phyloP scores from a whole-genome alignment of 805 yeast genomes.

The Hermanozyma aechmeae region DNA sequence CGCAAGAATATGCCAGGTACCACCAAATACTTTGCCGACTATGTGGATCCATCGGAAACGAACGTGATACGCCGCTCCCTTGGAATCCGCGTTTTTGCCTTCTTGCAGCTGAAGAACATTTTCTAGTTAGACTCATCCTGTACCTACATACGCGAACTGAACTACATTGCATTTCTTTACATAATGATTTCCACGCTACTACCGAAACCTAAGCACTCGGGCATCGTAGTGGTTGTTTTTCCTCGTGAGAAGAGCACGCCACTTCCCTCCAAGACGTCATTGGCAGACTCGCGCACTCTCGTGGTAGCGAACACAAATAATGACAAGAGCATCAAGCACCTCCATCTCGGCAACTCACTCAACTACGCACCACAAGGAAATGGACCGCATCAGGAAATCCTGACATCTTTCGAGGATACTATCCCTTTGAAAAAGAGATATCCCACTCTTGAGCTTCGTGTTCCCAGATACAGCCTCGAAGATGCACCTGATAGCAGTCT shows the following conservation, averaged over 20 bases:
- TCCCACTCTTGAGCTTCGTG: constrained; percentile 29
- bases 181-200: constrained; percentile 10
- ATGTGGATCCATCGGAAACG: constrained; percentile 6
- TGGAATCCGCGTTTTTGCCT: constrained; percentile 6
- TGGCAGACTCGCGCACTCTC: too few species aligned
- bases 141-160: background rate
- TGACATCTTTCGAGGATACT: constrained; percentile 45
- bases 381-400: constrained; percentile 18
- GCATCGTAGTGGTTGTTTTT: too few species aligned
- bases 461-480: constrained; percentile 31
- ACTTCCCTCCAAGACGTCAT: too few species aligned
- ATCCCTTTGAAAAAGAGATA: constrained; percentile 44
- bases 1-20: too few species aligned
- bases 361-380: background rate
- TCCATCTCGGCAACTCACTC: constrained; percentile 5
- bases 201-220: constrained; percentile 22
- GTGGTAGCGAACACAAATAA: background rate
- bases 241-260: too few species aligned
- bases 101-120: constrained; percentile 7
- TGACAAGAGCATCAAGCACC: background rate
- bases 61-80: constrained; percentile 2
- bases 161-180: too few species aligned
- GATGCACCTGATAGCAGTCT: constrained; percentile 36
- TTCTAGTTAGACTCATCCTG: constrained; percentile 2
- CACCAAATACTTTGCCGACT: too few species aligned